These are phyloP conservation scores for Tricholoma sp. DNA, from an alignment of 768 basidiomycete species.

Conservation along the genomic window DNA sequence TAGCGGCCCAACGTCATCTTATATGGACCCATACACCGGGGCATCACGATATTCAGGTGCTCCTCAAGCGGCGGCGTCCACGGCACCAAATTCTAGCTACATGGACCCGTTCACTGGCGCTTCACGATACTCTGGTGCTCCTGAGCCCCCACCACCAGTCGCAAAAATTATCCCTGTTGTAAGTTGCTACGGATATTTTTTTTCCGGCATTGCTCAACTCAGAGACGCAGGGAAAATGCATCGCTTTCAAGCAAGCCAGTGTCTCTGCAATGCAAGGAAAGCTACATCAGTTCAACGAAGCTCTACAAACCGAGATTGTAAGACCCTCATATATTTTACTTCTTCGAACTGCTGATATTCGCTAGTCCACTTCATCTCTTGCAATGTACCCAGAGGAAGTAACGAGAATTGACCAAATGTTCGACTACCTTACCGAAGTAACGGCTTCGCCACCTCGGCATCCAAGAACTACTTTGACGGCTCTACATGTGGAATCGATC, in stretches of 20 bases:
- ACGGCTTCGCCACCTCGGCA: constrained; percentile 31
- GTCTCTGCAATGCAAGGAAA: constrained; percentile 78
- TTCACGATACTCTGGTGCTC: constrained; percentile 52
- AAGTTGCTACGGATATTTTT: constrained; percentile 12
- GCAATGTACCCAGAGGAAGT: constrained; percentile 68
- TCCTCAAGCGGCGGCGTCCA: constrained; percentile 28
- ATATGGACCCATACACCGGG: constrained; percentile 71
- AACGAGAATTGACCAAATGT: constrained; percentile 53
- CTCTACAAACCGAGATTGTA: constrained; percentile 64
- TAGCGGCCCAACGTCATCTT: constrained; percentile 30
- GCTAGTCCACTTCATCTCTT: constrained; percentile 63
- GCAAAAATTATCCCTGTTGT: constrained; percentile 49
- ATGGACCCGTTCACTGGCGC: constrained; percentile 70
- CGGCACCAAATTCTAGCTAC: constrained; percentile 28
- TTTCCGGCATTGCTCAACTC: not conserved
- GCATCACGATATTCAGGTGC: constrained; percentile 54
- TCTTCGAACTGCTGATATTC: not conserved
- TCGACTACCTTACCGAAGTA: constrained; percentile 50
- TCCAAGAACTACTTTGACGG: constrained; percentile 30
- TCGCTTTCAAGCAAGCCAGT: constrained; percentile 83
- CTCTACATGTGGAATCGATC: constrained; percentile 56
- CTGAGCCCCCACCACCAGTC: constrained; percentile 28
- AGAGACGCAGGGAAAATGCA: constrained; percentile 44
- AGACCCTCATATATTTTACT: constrained; percentile 17
- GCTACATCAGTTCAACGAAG: constrained; percentile 69